Evolutionary conservation across 202 grass and related monocot genomes (phyloP), one percentile per base, ranked within the genome.

Genomic region (Hordeum pubiflorum): DNA sequence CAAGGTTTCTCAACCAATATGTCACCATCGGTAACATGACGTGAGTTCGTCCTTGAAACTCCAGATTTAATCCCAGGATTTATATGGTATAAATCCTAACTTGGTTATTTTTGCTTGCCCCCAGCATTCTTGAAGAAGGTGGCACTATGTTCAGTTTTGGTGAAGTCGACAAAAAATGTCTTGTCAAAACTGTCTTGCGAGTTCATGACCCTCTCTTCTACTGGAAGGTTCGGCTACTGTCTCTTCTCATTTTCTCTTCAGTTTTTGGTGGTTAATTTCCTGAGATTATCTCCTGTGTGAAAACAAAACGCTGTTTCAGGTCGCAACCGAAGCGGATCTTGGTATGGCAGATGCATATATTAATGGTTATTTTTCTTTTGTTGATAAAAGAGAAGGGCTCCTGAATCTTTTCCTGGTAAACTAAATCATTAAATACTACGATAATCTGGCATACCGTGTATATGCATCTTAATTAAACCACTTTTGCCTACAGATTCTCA

Each of bases 261-360:
- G 18, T 21, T 38, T 10, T 20, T 38, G 4, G 4, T 66, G 33
- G 18, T 6, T 6, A 2, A 38, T 66, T 21, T 66, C 17, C 10
- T 20, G 18, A 59, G 9, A 11, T 59, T 58, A 2, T 58, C n/a
- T 59, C 4, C 21, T 17, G 4, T 36, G 27, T 36, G 3, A 74
- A 9, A 27, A 62, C 6, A 9, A 18, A 44, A 64, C n/a, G 5
- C 2, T 82, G 75, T 38, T 67, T 44, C 80, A 97, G 94, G 80
- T 94, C 66, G 92, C 95, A 72, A 81, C 88, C 0, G 95, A 97
- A 88, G 90, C 90, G 40, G 95, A 97, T 80, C 82, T 97, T 78
- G 95, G 95, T 3, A 86, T 97, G 55, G 95, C 95, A 86, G 92
- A 94, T 26, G 88, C 91, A 24, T 97, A 97, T 41, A 91, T 97